Evolutionary conservation across 345 rosid species (phyloP), one percentile per base, ranked within the genome.

Genomic region (Mangifera indica): DNA sequence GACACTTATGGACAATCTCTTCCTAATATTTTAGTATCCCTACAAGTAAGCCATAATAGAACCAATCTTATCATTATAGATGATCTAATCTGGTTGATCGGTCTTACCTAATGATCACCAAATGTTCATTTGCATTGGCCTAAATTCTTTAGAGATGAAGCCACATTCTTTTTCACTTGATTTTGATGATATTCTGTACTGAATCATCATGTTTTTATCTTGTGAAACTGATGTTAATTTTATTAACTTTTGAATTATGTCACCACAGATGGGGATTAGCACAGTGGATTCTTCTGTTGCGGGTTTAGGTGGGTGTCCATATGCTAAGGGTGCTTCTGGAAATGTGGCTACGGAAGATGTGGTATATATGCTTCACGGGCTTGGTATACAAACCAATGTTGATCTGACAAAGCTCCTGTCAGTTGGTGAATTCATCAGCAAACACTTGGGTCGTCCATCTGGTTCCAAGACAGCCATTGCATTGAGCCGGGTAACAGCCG

Each of bases 1-100:
- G 96, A 90, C 76, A 90, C 96, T 44, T 90, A 88, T n/a, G 96
- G 96, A 66, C 96, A 90, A 73, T 88, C 92, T 67, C 92, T 88
- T 63, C 72, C 92, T 17, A 90, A 90, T 44, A 90, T 90, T 59
- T 74, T 88, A 67, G 77, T 83, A 20, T 86, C 92, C 57, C 96
- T 90, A 71, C 96, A 90, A 74, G 95, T 87, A 78, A 79, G 80
- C n/a, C 49, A 59, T 56, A 37, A 22, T 46, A 44, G 22, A 11
- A 15, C 40, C 25, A 29, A 34, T 10, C 59, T 32, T n/a, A 7
- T 32, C 1, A 5, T 32, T 3, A 5, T 22, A 42, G 29, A 63
- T 11, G 10, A 42, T 26, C 52, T 18, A 4, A 42, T 62, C 52
- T n/a, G 22, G 17, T 48, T 48, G 52, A 10, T 48, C 2, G 18